phyloP scores from a whole-genome alignment of 352 stramenopile genomes.

The Phytopythium kandeliae region DNA sequence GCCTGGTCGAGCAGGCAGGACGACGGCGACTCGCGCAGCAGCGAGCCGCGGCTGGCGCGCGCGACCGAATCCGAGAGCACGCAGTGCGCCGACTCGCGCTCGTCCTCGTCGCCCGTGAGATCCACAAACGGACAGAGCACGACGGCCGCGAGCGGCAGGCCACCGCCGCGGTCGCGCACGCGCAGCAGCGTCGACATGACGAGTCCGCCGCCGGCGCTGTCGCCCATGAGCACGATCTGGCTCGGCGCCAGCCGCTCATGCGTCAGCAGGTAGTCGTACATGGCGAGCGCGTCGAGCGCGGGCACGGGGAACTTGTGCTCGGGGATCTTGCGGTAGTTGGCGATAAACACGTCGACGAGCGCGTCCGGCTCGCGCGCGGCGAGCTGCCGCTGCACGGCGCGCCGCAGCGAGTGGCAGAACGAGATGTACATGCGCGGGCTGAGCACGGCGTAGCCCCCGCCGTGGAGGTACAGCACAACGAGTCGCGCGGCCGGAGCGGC shows the following conservation, averaged over 20 bases:
- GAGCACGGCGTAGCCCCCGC: conserved; percentile 36
- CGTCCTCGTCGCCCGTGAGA: conserved; percentile 19
- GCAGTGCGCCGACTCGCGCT: conserved; percentile 18
- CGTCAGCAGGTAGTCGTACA: conserved; percentile 36
- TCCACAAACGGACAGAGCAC: conserved; percentile 26
- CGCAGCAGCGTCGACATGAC: conserved; percentile 35
- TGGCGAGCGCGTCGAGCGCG: conserved; percentile 26
- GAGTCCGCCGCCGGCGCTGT: conserved; percentile 36
- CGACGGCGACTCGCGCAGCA: conserved; percentile 3
- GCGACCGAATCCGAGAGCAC: conserved; percentile 15
- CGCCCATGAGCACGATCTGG: conserved; percentile 34
- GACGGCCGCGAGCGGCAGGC: conserved; percentile 25
- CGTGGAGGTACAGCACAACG: conserved; percentile 34
- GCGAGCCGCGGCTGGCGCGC: neutral
- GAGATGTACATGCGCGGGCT: conserved; percentile 35
- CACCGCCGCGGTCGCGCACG: conserved; percentile 13
- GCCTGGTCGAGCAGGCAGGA: conserved; percentile 15
- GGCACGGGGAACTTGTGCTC: conserved; percentile 36
- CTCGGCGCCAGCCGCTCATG: conserved; percentile 19
- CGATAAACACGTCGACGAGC: conserved; percentile 34
- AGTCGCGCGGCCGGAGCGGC: conserved; percentile 10
- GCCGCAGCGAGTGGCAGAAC: conserved; percentile 24
- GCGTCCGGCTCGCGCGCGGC: conserved; percentile 4
- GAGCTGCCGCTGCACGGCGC: conserved; percentile 21
- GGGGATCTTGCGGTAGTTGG: conserved; percentile 47